phyloP scores from a whole-genome alignment of 768 basidiomycete species.

The Pholiota conissans region DNA sequence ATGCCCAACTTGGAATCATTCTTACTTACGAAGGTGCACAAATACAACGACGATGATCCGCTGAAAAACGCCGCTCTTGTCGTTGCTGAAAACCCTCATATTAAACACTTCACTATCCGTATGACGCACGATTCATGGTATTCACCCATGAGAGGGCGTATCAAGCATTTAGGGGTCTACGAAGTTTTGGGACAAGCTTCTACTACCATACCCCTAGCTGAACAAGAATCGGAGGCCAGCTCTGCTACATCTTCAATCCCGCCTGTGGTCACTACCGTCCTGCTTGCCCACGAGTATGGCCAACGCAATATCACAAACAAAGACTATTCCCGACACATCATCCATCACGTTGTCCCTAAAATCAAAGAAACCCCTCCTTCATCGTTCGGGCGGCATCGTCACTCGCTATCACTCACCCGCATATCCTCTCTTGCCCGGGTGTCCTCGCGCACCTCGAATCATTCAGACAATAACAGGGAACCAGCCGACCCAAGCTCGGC shows the following conservation, averaged over 20 bases:
- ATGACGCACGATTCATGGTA: constrained; percentile 37
- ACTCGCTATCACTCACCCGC: not conserved
- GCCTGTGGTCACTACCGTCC: not conserved
- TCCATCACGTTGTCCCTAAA: constrained; percentile 3
- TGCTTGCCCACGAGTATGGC: constrained; percentile 16
- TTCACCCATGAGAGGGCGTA: constrained; percentile 29
- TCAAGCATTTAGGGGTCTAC: constrained; percentile 33
- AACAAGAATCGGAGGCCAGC: not conserved
- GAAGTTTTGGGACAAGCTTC: constrained; percentile 17
- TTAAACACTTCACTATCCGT: constrained; percentile 31
- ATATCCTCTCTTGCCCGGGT: not conserved
- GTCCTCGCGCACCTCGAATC: not conserved
- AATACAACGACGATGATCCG: constrained; percentile 35
- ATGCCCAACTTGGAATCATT: constrained; percentile 32
- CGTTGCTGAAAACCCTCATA: constrained; percentile 29
- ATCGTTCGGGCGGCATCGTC: not conserved
- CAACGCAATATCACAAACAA: constrained; percentile 19
- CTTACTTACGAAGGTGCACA: constrained; percentile 34
- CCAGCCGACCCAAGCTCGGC: not conserved
- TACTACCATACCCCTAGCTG: not conserved
- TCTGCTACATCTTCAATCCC: not conserved
- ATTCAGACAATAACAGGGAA: not conserved
- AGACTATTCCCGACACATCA: constrained; percentile 15
- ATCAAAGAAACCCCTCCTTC: not conserved
- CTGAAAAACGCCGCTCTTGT: constrained; percentile 28